Conservation (phyloP, 208 protist genomes). For the Crithidia sp. region DNA sequence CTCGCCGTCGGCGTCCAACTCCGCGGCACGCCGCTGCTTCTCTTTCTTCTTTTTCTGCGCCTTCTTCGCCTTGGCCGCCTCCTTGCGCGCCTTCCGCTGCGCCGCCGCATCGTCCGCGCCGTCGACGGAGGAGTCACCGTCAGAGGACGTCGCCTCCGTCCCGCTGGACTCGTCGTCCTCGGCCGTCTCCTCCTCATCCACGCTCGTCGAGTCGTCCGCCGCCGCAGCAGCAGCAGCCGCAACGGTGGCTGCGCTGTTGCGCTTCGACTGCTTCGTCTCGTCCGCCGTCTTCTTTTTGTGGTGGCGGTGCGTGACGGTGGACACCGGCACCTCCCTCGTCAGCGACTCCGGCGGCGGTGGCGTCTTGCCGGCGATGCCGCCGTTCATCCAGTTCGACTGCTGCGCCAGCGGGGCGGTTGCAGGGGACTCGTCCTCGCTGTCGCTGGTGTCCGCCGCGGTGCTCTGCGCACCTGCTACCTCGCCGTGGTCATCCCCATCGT, state of each 20-base stretch:
- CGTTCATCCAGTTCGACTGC: slow-evolving; percentile 37
- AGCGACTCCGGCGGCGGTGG: slow-evolving; percentile 14
- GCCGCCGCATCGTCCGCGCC: neutral
- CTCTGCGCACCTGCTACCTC: neutral
- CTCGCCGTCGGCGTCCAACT: neutral
- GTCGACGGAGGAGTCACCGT: neutral
- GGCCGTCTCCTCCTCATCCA: slow-evolving; percentile 8
- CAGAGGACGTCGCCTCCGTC: slow-evolving; percentile 16
- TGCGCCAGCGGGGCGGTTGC: neutral
- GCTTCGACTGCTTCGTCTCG: slow-evolving; percentile 13
- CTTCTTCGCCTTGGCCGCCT: slow-evolving; percentile 7
- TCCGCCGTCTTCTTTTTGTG: slow-evolving; percentile 16
- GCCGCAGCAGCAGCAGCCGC: neutral
- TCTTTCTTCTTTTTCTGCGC: slow-evolving; percentile 1
- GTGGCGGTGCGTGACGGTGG: neutral
- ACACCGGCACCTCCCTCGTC: neutral
- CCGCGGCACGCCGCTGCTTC: neutral
- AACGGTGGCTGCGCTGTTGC: neutral
- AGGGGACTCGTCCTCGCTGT: slow-evolving; percentile 6
- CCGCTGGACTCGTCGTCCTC: slow-evolving; percentile 26
- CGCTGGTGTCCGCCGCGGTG: neutral
- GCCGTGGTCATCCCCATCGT: slow-evolving; percentile 1
- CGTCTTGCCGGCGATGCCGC: neutral
- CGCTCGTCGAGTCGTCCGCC: slow-evolving; percentile 6
- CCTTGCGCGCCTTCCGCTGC: slow-evolving; percentile 3